These are phyloP conservation scores for Capsicum chinense DNA, from an alignment of 257 asterid species.

Conservation along the genomic window DNA sequence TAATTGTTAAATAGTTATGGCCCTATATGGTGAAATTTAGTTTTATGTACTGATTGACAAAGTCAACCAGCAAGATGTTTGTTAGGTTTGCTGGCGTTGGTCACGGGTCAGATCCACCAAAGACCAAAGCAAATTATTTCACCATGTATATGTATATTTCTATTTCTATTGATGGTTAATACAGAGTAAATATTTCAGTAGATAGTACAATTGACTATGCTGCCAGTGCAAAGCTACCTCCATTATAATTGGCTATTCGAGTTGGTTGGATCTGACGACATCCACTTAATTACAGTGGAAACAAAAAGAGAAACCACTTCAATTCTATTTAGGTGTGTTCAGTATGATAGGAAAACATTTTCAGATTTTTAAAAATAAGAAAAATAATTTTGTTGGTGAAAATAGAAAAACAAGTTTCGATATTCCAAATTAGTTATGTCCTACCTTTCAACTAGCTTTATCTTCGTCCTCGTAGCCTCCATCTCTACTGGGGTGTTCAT, in stretches of 20 bases:
- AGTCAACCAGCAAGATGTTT: neutral
- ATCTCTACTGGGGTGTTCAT: too few relatives aligned
- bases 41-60: neutral
- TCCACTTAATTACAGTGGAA: constrained; percentile 10
- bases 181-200: neutral
- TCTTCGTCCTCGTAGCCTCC: too few relatives aligned
- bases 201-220: neutral
- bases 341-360: too few relatives aligned
- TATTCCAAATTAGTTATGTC: too few relatives aligned
- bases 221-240: neutral
- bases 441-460: too few relatives aligned
- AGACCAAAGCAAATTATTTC: neutral
- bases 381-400: too few relatives aligned
- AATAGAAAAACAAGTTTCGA: too few relatives aligned
- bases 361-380: too few relatives aligned
- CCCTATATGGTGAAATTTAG: too few relatives aligned
- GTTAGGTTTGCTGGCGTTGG: neutral
- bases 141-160: neutral
- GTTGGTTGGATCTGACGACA: constrained; percentile 6
- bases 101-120: neutral
- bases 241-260: constrained; percentile 18
- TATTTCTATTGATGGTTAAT: neutral
- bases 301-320: neutral
- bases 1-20: neutral
- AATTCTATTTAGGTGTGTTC: neutral